Conservation (phyloP, 768 basidiomycete species). For the Russula dissimulans region DNA sequence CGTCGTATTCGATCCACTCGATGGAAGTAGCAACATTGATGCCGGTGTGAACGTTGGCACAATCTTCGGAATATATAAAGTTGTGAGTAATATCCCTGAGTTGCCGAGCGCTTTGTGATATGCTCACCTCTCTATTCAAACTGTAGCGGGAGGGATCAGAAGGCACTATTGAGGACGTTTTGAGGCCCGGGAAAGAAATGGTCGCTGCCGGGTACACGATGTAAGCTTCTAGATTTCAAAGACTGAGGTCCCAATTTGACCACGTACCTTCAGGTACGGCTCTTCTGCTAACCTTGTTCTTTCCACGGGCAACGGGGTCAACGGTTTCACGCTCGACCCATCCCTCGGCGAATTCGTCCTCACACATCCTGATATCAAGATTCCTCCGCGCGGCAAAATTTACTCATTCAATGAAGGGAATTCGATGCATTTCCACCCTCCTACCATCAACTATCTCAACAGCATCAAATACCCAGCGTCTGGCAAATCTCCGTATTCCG, state of each 20-base stretch:
- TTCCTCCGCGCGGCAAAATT: constrained; percentile 93
- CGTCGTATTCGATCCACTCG: constrained; percentile 97
- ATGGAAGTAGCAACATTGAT: constrained; percentile 98
- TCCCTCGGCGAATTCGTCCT: constrained; percentile 96
- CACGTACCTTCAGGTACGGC: constrained; percentile 51
- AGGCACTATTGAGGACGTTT: constrained; percentile 79
- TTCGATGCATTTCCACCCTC: constrained; percentile 84
- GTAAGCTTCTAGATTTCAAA: constrained; percentile 36
- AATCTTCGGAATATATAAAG: constrained; percentile 93
- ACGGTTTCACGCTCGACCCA: constrained; percentile 96
- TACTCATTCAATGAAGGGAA: constrained; percentile 99
- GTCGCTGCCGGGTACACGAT: constrained; percentile 97
- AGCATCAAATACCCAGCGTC: constrained; percentile 83
- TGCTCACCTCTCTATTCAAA: constrained; percentile 1
- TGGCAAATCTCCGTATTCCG: constrained; percentile 78
- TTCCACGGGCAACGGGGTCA: constrained; percentile 90
- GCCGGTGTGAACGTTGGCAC: constrained; percentile 99
- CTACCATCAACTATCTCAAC: constrained; percentile 72
- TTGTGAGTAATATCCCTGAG: constrained; percentile 45
- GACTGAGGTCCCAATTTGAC: background rate
- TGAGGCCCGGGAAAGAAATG: constrained; percentile 92
- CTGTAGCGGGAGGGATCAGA: constrained; percentile 61
- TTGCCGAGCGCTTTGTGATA: background rate
- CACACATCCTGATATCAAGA: constrained; percentile 94
- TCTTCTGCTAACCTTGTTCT: constrained; percentile 96